Evolutionary conservation across 495 filamentous ascomycete species (phyloP).

Genomic region (Chaetomium fimeti): DNA sequence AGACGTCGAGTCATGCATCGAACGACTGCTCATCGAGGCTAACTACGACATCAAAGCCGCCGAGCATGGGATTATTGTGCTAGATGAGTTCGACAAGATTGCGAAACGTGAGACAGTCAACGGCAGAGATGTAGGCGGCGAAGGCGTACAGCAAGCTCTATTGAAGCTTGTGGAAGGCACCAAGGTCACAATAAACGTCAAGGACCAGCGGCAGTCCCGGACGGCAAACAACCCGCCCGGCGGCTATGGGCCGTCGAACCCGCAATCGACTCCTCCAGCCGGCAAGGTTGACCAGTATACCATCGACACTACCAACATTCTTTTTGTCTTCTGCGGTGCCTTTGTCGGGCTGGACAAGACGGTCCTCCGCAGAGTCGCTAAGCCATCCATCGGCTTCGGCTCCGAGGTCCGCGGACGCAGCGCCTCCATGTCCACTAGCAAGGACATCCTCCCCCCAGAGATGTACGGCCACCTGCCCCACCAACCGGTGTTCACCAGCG

Average conservation of each 20-base stretch:
- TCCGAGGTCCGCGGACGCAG: conserved; percentile 62
- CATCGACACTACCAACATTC: conserved; percentile 89
- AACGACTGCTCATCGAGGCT: conserved; percentile 82
- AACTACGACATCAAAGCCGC: conserved; percentile 84
- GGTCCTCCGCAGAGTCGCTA: conserved; percentile 79
- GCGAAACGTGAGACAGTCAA: conserved; percentile 58
- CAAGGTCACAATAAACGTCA: conserved; percentile 82
- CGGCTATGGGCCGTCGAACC: conserved; percentile 38
- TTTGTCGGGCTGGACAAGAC: conserved; percentile 92
- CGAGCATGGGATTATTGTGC: conserved; percentile 88
- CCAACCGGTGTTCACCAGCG: conserved; percentile 38
- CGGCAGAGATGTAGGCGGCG: conserved; percentile 77
- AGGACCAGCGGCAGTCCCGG: conserved; percentile 66
- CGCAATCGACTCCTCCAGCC: conserved; percentile 41
- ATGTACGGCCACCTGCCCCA: conserved; percentile 48
- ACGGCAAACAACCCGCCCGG: conserved; percentile 43
- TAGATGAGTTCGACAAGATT: conserved; percentile 97
- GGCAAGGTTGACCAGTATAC: conserved; percentile 83
- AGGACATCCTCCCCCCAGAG: conserved; percentile 43
- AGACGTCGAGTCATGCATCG: conserved; percentile 89
- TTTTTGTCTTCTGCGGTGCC: conserved; percentile 94
- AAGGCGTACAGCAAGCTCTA: conserved; percentile 94
- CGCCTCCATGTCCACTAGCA: conserved; percentile 34
- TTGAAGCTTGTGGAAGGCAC: conserved; percentile 96
- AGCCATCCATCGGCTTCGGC: conserved; percentile 89